Evolutionary conservation across 805 yeast species (phyloP).

Genomic region (Candida peoriensis): DNA sequence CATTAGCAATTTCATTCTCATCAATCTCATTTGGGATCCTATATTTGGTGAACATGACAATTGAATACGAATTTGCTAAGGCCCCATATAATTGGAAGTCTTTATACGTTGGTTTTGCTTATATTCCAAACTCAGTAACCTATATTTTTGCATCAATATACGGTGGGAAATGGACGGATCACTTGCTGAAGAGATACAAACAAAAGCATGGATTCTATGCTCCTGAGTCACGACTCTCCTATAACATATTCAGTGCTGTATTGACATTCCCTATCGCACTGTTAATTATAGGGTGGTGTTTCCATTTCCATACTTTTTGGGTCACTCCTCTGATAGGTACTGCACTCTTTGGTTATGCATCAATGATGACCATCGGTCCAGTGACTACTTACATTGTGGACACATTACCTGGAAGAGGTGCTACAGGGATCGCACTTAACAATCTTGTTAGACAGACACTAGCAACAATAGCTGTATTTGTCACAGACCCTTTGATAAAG

Average conservation of each 20-base stretch:
- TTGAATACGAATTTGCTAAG: constrained; percentile 55
- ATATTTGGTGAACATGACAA: constrained; percentile 70
- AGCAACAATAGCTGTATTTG: constrained; percentile 74
- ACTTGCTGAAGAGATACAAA: constrained; percentile 46
- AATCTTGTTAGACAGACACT: constrained; percentile 67
- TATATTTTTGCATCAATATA: constrained; percentile 70
- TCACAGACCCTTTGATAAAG: constrained; percentile 61
- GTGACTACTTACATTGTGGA: constrained; percentile 80
- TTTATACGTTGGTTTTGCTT: constrained; percentile 65
- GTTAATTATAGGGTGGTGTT: constrained; percentile 79
- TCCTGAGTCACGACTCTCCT: constrained; percentile 77
- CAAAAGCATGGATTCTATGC: constrained; percentile 57
- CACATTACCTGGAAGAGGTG: constrained; percentile 81
- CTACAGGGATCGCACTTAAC: constrained; percentile 83
- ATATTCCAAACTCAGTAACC: constrained; percentile 79
- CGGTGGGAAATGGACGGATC: constrained; percentile 80
- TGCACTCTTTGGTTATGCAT: constrained; percentile 74
- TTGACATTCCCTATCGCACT: constrained; percentile 57
- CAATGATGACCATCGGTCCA: constrained; percentile 79
- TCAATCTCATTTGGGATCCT: constrained; percentile 67
- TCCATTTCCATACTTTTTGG: constrained; percentile 65
- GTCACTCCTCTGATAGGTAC: constrained; percentile 77
- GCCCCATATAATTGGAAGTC: constrained; percentile 68
- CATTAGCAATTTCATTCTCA: constrained; percentile 58
- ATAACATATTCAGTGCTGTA: constrained; percentile 66